Base-by-base conservation (phyloP, 345 rosid species). In the Erodium maritimum region DNA sequence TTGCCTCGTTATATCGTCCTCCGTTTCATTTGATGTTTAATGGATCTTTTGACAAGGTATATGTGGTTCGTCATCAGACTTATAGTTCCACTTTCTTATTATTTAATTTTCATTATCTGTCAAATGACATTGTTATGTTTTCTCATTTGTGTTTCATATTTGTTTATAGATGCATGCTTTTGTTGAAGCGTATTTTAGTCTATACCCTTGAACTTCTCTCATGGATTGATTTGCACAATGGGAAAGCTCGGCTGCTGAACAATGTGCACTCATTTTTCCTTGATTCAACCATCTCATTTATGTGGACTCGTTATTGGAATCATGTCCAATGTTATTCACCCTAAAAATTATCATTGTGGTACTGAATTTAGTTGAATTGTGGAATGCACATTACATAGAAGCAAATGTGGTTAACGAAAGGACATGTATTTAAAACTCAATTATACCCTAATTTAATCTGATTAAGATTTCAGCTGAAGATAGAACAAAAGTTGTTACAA, bases 1-100 rank as follows among this genome's bases (percentile, higher is more conserved):
- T 94, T 68, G 97, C 99, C 62, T 78, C 97, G 17, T 75, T 94
- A 54, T 94, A 90, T 55, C 90, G 97, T 13, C 97, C 97, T 69
- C 99, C 99, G 29, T 84, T 83, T 61, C 86, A 81, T 71, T 65
- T 94, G 60, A 87, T 94, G 95, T 81, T 72, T 63, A 82, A 76
- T 2, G 97, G 99, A 52, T 78, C 99, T 11, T 94, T 94, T 72
- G 99, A 94, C 68, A 84, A 87, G 91, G 97, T 84, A 55, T 34
- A 42, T 42, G 48, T 9, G 48, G 48, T 16, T 42, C 48, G 3
- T 42, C 48, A 10, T 42, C 17, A 12, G 12, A 3, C 48, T 42
- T 42, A 29, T 29, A 29, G 9, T 29, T 29, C 37, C 37, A 29
- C 5, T 29, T 29, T 4, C 9, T 3, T 42, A 42, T 42, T 10